These are phyloP conservation scores for Phenoliferia sp. DNA, from an alignment of 1,284 basidiomycete species.

Conservation along the genomic window DNA sequence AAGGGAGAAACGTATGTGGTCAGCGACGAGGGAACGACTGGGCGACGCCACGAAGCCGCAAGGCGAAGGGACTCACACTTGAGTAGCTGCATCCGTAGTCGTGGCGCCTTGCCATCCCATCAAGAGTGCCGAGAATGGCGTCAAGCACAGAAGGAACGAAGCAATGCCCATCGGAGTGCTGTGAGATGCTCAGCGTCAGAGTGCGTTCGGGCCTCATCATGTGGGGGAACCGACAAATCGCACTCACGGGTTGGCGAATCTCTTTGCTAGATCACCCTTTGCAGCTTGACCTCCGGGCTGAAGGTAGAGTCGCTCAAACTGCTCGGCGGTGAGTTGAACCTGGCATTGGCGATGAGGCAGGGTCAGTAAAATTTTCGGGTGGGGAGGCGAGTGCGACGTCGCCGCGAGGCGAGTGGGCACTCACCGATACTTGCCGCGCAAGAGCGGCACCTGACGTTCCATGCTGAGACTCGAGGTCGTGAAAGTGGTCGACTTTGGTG, in stretches of 20 bases:
- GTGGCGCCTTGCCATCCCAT: constrained; percentile 20
- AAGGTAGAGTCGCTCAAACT: constrained; percentile 32
- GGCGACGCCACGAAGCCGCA: background rate
- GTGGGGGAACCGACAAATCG: background rate
- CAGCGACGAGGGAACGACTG: constrained; percentile 8
- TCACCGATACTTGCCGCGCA: background rate
- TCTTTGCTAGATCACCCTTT: constrained; percentile 33
- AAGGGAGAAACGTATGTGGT: background rate
- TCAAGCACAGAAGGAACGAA: constrained; percentile 26
- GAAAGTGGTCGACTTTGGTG: constrained; percentile 3
- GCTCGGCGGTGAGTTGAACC: constrained; percentile 21
- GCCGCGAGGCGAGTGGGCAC: background rate
- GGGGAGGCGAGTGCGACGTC: background rate
- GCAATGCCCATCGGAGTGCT: constrained; percentile 25
- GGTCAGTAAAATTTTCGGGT: background rate
- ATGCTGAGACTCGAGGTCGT: background rate
- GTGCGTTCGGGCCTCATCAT: background rate
- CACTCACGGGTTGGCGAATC: constrained; percentile 32
- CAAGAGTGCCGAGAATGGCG: constrained; percentile 23
- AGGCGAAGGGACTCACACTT: constrained; percentile 3
- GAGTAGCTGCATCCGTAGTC: constrained; percentile 1
- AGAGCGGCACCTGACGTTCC: background rate
- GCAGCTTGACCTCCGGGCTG: constrained; percentile 32
- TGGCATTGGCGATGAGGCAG: background rate
- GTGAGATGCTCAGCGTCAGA: background rate